Percentiles rank a stretch among this genome's conserved stretches.
Conservation (phyloP, 345 rosid genomes). For the Populus tremula region DNA sequence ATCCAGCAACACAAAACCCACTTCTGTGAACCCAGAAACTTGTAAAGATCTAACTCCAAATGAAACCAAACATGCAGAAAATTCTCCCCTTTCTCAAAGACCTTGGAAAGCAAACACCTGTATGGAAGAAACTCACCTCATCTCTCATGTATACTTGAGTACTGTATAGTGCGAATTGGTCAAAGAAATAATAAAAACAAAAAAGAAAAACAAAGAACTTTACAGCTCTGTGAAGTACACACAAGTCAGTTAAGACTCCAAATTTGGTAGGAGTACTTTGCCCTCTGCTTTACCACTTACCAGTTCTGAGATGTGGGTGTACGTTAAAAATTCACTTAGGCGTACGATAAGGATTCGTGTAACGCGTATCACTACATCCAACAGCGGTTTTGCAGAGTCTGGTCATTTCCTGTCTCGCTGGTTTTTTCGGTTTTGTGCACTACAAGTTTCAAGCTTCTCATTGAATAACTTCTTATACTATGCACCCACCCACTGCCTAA, state of each 20-base stretch:
- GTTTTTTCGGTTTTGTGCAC: neutral
- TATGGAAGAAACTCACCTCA: neutral
- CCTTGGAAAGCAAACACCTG: neutral
- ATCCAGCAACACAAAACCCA: constrained; percentile 23
- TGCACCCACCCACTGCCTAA: neutral
- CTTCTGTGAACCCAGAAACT: neutral
- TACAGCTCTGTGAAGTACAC: neutral
- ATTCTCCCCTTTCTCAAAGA: neutral
- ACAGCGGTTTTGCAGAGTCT: constrained; percentile 31
- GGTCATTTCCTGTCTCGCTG: constrained; percentile 20
- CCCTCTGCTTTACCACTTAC: neutral
- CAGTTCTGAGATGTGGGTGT: neutral
- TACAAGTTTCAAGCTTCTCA: constrained; percentile 17
- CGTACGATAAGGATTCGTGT: constrained; percentile 23
- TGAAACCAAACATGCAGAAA: neutral
- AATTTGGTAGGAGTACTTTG: neutral
- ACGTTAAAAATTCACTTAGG: constrained; percentile 19
- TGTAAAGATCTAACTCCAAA: neutral
- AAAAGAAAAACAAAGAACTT: no score
- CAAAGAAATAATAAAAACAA: neutral
- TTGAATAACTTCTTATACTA: neutral
- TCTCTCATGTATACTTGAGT: neutral
- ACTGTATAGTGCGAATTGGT: neutral
- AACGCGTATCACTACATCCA: neutral
- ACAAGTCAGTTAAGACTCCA: constrained; percentile 3